phyloP scores from a whole-genome alignment of 805 yeast genomes.

The Pichia deserticola region DNA sequence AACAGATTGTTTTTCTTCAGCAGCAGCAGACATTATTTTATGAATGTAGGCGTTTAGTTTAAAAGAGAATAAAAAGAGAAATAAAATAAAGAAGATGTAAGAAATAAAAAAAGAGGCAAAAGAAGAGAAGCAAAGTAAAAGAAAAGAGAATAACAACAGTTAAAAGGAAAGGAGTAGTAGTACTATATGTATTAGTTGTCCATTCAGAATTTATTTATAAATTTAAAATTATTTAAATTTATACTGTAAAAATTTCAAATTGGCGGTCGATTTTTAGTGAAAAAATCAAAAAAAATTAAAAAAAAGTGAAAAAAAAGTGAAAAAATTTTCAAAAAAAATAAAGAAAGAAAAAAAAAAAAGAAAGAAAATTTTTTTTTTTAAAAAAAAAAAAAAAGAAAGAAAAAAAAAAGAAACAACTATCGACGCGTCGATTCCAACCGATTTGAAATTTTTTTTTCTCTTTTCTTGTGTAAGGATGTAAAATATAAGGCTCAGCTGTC shows the following conservation, averaged over 20 bases:
- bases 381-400: neutral
- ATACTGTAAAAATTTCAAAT: too few species aligned
- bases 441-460: neutral
- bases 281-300: too few species aligned
- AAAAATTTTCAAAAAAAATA: too few species aligned
- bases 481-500: too few species aligned
- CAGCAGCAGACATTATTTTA: conserved; percentile 27
- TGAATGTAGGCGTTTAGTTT: conserved; percentile 1
- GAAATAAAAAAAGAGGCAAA: neutral
- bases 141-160: neutral
- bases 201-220: neutral
- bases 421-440: neutral
- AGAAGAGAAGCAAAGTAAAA: neutral
- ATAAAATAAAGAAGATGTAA: neutral
- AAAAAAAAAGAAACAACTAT: neutral
- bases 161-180: neutral
- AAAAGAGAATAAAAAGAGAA: neutral
- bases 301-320: too few species aligned
- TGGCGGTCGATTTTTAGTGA: too few species aligned
- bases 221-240: too few species aligned
- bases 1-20: conserved; percentile 55
- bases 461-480: too few species aligned
- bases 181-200: neutral
- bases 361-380: conserved; percentile 1
- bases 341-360: too few species aligned